phyloP scores from a whole-genome alignment of 164 flowering plant species.

The Kalanchoe fedtschenkoi region DNA sequence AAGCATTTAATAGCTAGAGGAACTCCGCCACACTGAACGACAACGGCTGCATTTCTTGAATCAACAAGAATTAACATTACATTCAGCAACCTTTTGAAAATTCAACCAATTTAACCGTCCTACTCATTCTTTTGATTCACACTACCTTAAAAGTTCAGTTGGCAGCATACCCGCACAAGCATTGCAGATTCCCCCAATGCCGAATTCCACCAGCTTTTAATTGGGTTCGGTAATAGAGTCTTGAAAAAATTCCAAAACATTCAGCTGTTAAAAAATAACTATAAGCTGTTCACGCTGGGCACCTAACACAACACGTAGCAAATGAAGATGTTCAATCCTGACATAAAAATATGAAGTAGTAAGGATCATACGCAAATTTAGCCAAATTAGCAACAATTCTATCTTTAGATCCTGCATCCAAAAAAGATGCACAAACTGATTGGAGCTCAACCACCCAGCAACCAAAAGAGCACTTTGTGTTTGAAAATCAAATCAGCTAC shows the following conservation, averaged over 20 bases:
- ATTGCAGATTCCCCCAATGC: slow-evolving; percentile 79
- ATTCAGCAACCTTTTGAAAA: neutral
- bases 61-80: slow-evolving; percentile 21
- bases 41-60: slow-evolving; percentile 52
- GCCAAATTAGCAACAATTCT: slow-evolving; percentile 72
- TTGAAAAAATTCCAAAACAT: slow-evolving; percentile 82
- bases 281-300: neutral
- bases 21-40: slow-evolving; percentile 55
- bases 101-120: neutral
- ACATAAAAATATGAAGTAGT: slow-evolving; percentile 61
- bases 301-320: neutral
- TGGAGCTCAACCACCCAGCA: neutral
- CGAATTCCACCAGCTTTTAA: slow-evolving; percentile 87
- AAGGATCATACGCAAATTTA: slow-evolving; percentile 94
- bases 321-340: slow-evolving; percentile 31
- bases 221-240: slow-evolving; percentile 92
- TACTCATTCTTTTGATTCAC: neutral
- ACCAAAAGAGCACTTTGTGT: neutral
- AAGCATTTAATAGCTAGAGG: slow-evolving; percentile 63
- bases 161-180: slow-evolving; percentile 50
- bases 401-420: slow-evolving; percentile 55
- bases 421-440: neutral
- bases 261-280: slow-evolving; percentile 42
- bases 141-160: neutral
- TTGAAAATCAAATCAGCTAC: neutral